Conservation (phyloP, 768 basidiomycete species). For the Boletales sp. region DNA sequence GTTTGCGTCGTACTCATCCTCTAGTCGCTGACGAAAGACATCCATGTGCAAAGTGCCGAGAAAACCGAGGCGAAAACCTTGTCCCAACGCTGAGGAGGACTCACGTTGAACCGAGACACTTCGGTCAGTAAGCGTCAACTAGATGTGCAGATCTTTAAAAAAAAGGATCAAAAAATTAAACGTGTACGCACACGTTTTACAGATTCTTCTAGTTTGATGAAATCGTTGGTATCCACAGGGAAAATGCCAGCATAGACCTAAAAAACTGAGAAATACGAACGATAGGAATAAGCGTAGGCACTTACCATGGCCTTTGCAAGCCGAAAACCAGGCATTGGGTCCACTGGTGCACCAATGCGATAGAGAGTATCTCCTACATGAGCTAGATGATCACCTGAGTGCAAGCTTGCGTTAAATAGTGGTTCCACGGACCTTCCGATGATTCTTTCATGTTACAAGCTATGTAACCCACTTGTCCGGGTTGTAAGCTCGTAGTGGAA, state of each 20-base stretch:
- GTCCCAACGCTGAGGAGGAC: constrained; percentile 89
- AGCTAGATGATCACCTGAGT: constrained; percentile 43
- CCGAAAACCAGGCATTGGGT: constrained; percentile 87
- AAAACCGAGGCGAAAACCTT: constrained; percentile 93
- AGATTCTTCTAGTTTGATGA: constrained; percentile 92
- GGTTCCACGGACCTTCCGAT: constrained; percentile 63
- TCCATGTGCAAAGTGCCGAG: constrained; percentile 96
- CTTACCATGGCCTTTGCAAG: constrained; percentile 90
- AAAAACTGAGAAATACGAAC: not conserved
- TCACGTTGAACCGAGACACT: constrained; percentile 90
- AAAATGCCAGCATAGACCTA: constrained; percentile 95
- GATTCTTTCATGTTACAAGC: constrained; percentile 99
- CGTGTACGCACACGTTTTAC: constrained; percentile 67
- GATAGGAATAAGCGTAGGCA: not conserved
- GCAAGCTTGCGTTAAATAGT: not conserved
- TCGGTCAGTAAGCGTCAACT: constrained; percentile 84
- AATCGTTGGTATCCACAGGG: constrained; percentile 88
- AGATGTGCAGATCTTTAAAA: constrained; percentile 11
- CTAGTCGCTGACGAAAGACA: constrained; percentile 90
- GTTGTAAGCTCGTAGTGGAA: constrained; percentile 59
- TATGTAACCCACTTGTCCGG: constrained; percentile 84
- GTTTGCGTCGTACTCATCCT: constrained; percentile 94
- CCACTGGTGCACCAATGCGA: constrained; percentile 65
- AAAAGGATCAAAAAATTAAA: not conserved
- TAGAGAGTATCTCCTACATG: constrained; percentile 93